Evolutionary conservation across 192 early-diverging fungal genomes (phyloP).

Genomic region (Rhizoclosmatium sp.): DNA sequence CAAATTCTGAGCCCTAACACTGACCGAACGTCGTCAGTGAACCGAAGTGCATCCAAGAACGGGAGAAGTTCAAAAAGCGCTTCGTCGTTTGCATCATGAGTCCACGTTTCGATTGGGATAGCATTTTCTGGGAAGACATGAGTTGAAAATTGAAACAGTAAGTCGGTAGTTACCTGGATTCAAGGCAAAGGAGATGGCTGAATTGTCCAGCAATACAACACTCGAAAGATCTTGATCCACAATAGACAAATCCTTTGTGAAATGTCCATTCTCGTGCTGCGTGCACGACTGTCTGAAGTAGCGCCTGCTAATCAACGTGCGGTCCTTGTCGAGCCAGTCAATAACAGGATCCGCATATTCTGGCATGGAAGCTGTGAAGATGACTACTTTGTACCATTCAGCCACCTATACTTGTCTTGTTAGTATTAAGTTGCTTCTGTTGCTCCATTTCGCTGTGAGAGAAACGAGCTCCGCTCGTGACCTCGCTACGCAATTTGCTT

Average conservation of each 20-base stretch:
- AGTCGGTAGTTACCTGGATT: slow-evolving; percentile 67
- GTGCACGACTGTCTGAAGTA: slow-evolving; percentile 86
- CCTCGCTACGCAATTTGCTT: no score
- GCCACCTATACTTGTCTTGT: slow-evolving; percentile 61
- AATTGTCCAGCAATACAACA: slow-evolving; percentile 87
- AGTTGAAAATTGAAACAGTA: not conserved
- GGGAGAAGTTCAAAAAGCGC: slow-evolving; percentile 85
- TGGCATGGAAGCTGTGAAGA: slow-evolving; percentile 90
- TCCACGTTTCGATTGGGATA: slow-evolving; percentile 90
- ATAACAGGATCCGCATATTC: slow-evolving; percentile 97
- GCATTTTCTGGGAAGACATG: slow-evolving; percentile 73
- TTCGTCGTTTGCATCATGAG: slow-evolving; percentile 78
- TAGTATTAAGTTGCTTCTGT: not conserved
- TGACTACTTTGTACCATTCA: slow-evolving; percentile 91
- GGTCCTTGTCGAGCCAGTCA: slow-evolving; percentile 81
- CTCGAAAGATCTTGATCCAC: slow-evolving; percentile 81
- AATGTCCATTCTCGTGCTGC: slow-evolving; percentile 63
- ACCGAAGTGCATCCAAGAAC: slow-evolving; percentile 87
- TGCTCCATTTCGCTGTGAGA: no score
- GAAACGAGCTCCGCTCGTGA: no score
- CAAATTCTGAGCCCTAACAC: slow-evolving; percentile 67
- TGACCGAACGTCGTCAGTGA: slow-evolving; percentile 84
- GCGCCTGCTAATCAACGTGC: slow-evolving; percentile 72
- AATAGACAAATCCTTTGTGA: slow-evolving; percentile 77
- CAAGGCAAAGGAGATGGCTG: slow-evolving; percentile 74